Evolutionary conservation across 371 early-diverging fungal genomes (phyloP), one percentile per base, ranked within the genome.

Genomic region (Rhizopus microsporus): DNA sequence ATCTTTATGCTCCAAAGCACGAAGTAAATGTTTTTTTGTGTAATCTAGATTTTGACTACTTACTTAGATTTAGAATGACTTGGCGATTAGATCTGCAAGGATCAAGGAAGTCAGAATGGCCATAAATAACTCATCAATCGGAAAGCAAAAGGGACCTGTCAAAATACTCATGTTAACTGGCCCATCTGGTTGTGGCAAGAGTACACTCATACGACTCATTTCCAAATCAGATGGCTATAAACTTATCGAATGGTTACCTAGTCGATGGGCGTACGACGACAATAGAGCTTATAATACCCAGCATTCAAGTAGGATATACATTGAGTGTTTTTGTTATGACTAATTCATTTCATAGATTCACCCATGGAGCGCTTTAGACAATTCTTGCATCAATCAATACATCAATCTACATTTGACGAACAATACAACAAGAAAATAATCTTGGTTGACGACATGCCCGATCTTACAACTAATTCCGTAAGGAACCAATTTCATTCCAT

Each of bases 391-490:
- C 54, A 35, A 3, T 53, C 68, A 0, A 66, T 56, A n/a, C 33
- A 43, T 15, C 51, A 54, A 54, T 8, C 15, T 40, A 39, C 16
- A 3, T 16, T 43, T 39, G 46, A 23, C 32, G 23, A 38, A 34
- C 5, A 23, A 33, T 13, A 17, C 17, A 31, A 43, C 4, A 32
- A 44, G 32, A 71, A 74, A 39, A 59, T 78, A 15, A 67, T 78
- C 5, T 60, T 78, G 30, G 42, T 78, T 4, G 79, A 78, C 32
- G 79, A 78, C 45, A 46, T 78, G 29, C 79, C 79, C 5, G 73
- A 78, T 52, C 38, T 78, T n/a, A 59, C 56, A 0, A 55, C 46
- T 4, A 50, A 56, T 3, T 17, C 23, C 0, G 61, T 60, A 3
- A 65, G 63, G 37, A 23, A 8, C 5, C 39, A 60, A 32, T 75